phyloP scores from a whole-genome alignment of 768 basidiomycete species.

The Auriculariales sp. region DNA sequence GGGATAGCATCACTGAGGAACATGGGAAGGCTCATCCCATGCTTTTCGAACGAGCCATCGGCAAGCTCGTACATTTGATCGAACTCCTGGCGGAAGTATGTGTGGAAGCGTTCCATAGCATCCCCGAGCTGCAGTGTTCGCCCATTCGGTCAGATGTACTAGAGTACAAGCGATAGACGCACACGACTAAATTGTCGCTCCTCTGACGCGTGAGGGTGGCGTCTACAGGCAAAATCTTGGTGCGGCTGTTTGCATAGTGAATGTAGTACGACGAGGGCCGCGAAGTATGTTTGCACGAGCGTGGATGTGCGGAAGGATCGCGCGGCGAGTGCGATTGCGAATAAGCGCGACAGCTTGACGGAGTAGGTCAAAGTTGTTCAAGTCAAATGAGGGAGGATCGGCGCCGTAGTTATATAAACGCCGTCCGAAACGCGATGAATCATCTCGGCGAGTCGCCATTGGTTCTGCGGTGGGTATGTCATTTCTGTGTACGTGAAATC shows the following conservation, averaged over 20 bases:
- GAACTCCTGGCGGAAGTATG: not conserved
- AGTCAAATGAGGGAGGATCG: too few relatives aligned
- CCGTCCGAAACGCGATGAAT: too few relatives aligned
- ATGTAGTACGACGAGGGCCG: not conserved
- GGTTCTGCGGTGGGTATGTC: too few relatives aligned
- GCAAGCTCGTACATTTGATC: constrained; percentile 23
- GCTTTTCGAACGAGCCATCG: constrained; percentile 33
- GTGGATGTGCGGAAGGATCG: not conserved
- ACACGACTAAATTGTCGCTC: not conserved
- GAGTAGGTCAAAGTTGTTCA: too few relatives aligned
- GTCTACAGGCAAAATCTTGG: not conserved
- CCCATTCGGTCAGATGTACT: not conserved
- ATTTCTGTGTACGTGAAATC: too few relatives aligned
- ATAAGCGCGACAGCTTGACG: too few relatives aligned
- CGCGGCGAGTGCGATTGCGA: too few relatives aligned
- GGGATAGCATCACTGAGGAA: constrained; percentile 27
- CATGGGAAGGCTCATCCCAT: constrained; percentile 26
- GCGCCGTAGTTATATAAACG: too few relatives aligned
- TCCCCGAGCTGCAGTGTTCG: not conserved
- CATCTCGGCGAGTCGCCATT: too few relatives aligned
- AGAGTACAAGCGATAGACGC: not conserved
- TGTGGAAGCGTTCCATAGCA: not conserved
- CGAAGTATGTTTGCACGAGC: not conserved
- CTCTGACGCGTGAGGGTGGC: not conserved
- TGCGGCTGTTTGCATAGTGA: not conserved